Evolutionary conservation across 352 stramenopile genomes (phyloP).

Genomic region (Pythium inflatum): DNA sequence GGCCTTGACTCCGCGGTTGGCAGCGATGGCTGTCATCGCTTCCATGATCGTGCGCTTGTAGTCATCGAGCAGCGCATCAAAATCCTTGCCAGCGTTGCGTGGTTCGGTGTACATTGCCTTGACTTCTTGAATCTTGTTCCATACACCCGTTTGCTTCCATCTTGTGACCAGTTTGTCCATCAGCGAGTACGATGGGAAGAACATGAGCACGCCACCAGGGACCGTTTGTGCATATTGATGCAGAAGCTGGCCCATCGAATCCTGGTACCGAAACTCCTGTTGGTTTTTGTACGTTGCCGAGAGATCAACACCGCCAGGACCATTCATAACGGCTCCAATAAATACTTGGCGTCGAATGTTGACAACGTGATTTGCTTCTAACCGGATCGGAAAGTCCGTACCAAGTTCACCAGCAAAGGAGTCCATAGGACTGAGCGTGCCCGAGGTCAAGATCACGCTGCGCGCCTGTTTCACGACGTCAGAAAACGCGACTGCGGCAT

Average conservation of each 20-base stretch:
- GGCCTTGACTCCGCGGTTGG: conserved; percentile 10
- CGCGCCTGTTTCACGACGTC: conserved; percentile 68
- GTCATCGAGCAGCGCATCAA: conserved; percentile 74
- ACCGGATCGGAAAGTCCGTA: conserved; percentile 75
- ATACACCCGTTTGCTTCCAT: conserved; percentile 75
- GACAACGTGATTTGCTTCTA: conserved; percentile 88
- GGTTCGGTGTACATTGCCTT: conserved; percentile 77
- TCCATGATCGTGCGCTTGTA: conserved; percentile 64
- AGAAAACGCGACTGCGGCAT: conserved; percentile 82
- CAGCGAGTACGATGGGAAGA: conserved; percentile 85
- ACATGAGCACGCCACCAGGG: conserved; percentile 84
- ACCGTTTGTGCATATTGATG: conserved; percentile 69
- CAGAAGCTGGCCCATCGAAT: conserved; percentile 78
- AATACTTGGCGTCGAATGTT: conserved; percentile 89
- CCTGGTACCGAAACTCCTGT: conserved; percentile 79
- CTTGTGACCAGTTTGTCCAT: conserved; percentile 70
- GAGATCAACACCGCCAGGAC: conserved; percentile 66
- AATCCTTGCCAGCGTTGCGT: conserved; percentile 77
- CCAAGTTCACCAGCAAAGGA: conserved; percentile 86
- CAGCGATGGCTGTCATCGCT: conserved; percentile 16
- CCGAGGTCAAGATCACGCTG: conserved; percentile 84
- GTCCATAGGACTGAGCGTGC: conserved; percentile 86
- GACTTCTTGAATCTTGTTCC: conserved; percentile 55
- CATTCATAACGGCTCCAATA: conserved; percentile 72
- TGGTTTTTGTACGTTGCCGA: conserved; percentile 84